phyloP scores from a whole-genome alignment of 2,329 filamentous ascomycete genomes.

The Ophiobolus disseminans region DNA sequence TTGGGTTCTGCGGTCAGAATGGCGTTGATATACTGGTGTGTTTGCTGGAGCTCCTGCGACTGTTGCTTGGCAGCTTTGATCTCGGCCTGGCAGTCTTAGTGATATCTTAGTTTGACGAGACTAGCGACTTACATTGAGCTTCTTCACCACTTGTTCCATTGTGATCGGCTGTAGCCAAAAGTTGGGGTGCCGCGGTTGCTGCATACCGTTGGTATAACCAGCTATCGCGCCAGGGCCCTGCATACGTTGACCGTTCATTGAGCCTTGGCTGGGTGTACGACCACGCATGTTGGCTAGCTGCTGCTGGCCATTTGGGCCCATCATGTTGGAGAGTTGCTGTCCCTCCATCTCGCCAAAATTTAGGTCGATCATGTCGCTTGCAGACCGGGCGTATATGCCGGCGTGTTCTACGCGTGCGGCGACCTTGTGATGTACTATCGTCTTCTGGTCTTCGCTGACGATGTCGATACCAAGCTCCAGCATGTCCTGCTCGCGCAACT shows the following conservation, averaged over 20 bases:
- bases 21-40: constrained; percentile 79
- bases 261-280: constrained; percentile 62
- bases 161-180: constrained; percentile 89
- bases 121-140: constrained; percentile 70
- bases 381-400: constrained; percentile 73
- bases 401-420: constrained; percentile 96
- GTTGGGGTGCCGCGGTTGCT: constrained; percentile 77
- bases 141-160: constrained; percentile 93
- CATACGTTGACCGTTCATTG: constrained; percentile 69
- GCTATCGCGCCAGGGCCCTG: constrained; percentile 63
- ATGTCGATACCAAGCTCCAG: constrained; percentile 97
- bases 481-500: constrained; percentile 88
- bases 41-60: constrained; percentile 81
- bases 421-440: constrained; percentile 97
- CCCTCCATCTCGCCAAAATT: constrained; percentile 93
- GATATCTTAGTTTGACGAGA: constrained; percentile 15
- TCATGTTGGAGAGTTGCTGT: constrained; percentile 72
- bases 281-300: constrained; percentile 71
- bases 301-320: constrained; percentile 68
- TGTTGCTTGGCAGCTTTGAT: constrained; percentile 90
- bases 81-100: constrained; percentile 68
- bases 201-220: constrained; percentile 64
- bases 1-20: constrained; percentile 75
- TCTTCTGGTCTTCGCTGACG: constrained; percentile 98
- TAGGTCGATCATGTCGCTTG: constrained; percentile 82